phyloP scores from a whole-genome alignment of 345 rosid genomes.

The Kernera saxatilis region DNA sequence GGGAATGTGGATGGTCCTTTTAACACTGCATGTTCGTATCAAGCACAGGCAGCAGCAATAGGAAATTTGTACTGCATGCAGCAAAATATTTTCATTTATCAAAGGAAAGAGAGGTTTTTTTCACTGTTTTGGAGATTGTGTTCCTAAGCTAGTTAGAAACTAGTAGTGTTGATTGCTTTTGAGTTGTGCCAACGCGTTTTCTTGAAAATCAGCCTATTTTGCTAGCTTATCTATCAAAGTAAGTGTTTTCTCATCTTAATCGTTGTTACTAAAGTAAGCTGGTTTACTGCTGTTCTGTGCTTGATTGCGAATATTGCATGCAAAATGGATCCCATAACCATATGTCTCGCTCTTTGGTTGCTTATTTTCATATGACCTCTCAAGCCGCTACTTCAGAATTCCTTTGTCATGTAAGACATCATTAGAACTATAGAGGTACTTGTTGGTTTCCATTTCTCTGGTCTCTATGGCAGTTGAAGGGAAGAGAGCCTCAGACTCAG shows the following conservation, averaged over 20 bases:
- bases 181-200: not conserved
- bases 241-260: not conserved
- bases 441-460: slow-evolving; percentile 45
- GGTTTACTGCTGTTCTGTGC: slow-evolving; percentile 8
- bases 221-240: slow-evolving; percentile 1
- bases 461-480: slow-evolving; percentile 32
- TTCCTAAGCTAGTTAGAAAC: not conserved
- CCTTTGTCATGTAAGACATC: slow-evolving; percentile 31
- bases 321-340: slow-evolving; percentile 23
- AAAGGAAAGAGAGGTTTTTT: not conserved
- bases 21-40: slow-evolving; percentile 25
- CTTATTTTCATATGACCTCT: slow-evolving; percentile 2
- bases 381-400: slow-evolving; percentile 30
- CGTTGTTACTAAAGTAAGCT: not conserved
- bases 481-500: slow-evolving; percentile 20
- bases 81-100: not conserved
- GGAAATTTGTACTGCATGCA: slow-evolving; percentile 4
- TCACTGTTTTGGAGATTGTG: not conserved
- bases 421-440: slow-evolving; percentile 38
- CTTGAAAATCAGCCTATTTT: not conserved
- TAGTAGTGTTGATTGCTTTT: slow-evolving; percentile 5
- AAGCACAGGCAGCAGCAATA: slow-evolving; percentile 22
- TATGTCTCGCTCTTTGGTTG: not conserved
- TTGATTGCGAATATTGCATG: slow-evolving; percentile 23
- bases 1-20: slow-evolving; percentile 17